phyloP scores from a whole-genome alignment of 2,329 filamentous ascomycete species.

The Fusarium citri region DNA sequence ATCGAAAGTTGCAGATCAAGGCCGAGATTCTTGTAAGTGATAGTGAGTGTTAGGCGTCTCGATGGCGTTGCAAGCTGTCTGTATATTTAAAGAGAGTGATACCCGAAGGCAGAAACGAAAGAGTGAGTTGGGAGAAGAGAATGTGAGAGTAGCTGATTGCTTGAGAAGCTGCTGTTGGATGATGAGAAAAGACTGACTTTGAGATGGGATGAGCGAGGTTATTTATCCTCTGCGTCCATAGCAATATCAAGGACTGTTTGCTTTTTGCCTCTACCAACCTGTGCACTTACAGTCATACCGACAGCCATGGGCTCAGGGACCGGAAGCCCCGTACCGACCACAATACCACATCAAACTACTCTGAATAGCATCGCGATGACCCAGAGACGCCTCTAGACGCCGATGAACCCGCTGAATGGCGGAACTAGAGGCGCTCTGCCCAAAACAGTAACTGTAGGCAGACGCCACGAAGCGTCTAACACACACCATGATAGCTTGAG shows the following conservation, averaged over 20 bases:
- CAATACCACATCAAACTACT: slow-evolving; percentile 18
- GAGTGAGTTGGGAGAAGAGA: slow-evolving; percentile 32
- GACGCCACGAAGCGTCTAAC: slow-evolving; percentile 33
- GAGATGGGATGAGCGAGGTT: slow-evolving; percentile 22
- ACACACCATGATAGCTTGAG: not conserved
- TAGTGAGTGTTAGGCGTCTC: slow-evolving; percentile 10
- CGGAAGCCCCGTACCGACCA: slow-evolving; percentile 35
- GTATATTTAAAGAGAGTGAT: slow-evolving; percentile 41
- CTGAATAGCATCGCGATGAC: not conserved
- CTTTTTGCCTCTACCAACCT: slow-evolving; percentile 6
- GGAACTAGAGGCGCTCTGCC: slow-evolving; percentile 9
- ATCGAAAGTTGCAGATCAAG: slow-evolving; percentile 26
- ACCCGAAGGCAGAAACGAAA: slow-evolving; percentile 21
- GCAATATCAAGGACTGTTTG: not conserved
- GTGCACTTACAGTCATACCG: slow-evolving; percentile 3
- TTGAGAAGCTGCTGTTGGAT: slow-evolving; percentile 42
- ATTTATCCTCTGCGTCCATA: slow-evolving; percentile 38
- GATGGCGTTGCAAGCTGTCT: slow-evolving; percentile 22
- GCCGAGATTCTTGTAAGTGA: slow-evolving; percentile 15
- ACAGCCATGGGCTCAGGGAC: slow-evolving; percentile 8
- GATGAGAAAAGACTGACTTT: slow-evolving; percentile 12
- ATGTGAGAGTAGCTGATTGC: slow-evolving; percentile 37
- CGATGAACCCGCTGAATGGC: not conserved
- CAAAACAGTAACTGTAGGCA: slow-evolving; percentile 27
- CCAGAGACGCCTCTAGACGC: slow-evolving; percentile 7